phyloP scores from a whole-genome alignment of 208 protist species.

The Strigomonas galati region DNA sequence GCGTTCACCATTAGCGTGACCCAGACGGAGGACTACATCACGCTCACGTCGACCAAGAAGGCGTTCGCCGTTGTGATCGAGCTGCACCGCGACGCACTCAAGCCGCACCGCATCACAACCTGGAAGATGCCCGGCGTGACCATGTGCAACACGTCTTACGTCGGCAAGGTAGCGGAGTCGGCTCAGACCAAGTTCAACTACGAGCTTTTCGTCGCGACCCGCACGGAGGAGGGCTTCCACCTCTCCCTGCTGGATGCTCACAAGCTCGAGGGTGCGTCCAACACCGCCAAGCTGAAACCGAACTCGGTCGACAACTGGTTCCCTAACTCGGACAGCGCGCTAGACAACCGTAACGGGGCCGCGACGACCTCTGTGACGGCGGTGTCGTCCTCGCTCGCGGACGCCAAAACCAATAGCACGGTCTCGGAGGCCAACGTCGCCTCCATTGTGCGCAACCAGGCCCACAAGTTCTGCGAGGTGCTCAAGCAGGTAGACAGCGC shows the following conservation, averaged over 20 bases:
- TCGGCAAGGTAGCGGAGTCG: conserved; percentile 74
- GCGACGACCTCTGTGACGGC: conserved; percentile 47
- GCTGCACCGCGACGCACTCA: conserved; percentile 69
- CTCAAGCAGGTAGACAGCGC: conserved; percentile 57
- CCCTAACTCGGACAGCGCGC: conserved; percentile 22
- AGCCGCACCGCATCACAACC: conserved; percentile 74
- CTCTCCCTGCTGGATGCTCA: conserved; percentile 70
- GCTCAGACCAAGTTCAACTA: conserved; percentile 68
- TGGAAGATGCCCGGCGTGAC: conserved; percentile 66
- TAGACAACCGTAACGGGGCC: conserved; percentile 10
- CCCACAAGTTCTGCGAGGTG: conserved; percentile 73
- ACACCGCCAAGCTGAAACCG: conserved; percentile 21
- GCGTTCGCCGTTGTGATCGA: conserved; percentile 76
- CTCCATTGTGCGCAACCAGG: conserved; percentile 59
- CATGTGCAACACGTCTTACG: conserved; percentile 58
- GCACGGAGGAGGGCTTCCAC: conserved; percentile 65
- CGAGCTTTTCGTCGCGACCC: conserved; percentile 74
- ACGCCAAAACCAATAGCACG: conserved; percentile 61
- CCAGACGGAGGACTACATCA: conserved; percentile 86
- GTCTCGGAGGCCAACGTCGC: conserved; percentile 66
- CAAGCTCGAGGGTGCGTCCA: conserved; percentile 66
- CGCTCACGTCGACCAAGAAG: conserved; percentile 55
- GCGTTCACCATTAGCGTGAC: conserved; percentile 73
- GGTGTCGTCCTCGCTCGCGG: conserved; percentile 82
- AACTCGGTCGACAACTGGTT: conserved; percentile 68